Evolutionary conservation across 176 grass and related monocot species (phyloP).

Genomic region (Oryza australiensis): DNA sequence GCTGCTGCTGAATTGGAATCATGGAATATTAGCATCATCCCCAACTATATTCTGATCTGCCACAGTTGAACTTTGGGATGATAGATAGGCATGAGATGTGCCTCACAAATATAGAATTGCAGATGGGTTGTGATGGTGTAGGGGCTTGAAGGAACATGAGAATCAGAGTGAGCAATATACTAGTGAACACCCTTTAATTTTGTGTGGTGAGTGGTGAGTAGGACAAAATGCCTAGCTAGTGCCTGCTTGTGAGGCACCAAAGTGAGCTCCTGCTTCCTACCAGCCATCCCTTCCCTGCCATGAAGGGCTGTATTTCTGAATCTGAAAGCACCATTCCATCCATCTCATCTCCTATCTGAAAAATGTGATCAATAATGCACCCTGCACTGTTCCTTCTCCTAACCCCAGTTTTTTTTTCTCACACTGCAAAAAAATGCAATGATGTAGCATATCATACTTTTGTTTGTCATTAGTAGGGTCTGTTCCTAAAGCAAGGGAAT

Average conservation of each 20-base stretch:
- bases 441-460: constrained; percentile 12
- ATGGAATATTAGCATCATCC: constrained; percentile 54
- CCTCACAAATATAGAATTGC: constrained; percentile 52
- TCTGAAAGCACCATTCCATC: constrained; percentile 51
- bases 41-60: constrained; percentile 41
- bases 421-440: constrained; percentile 25
- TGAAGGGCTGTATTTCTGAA: constrained; percentile 38
- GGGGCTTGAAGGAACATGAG: constrained; percentile 42
- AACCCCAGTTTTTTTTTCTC: constrained; percentile 8
- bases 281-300: constrained; percentile 46
- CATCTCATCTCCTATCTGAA: constrained; percentile 38
- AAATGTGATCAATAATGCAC: constrained; percentile 58
- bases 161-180: constrained; percentile 47
- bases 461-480: constrained; percentile 12
- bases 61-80: constrained; percentile 55
- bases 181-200: constrained; percentile 24
- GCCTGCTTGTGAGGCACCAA: constrained; percentile 60
- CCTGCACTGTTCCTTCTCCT: constrained; percentile 29
- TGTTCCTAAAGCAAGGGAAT: constrained; percentile 43
- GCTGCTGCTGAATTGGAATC: constrained; percentile 42
- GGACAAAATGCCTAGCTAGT: constrained; percentile 54
- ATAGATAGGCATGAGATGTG: constrained; percentile 54
- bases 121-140: constrained; percentile 38
- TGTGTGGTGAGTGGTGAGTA: constrained; percentile 28
- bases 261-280: constrained; percentile 60